Evolutionary conservation across 208 protist species (phyloP).

Genomic region (Leishmania guyanensis): DNA sequence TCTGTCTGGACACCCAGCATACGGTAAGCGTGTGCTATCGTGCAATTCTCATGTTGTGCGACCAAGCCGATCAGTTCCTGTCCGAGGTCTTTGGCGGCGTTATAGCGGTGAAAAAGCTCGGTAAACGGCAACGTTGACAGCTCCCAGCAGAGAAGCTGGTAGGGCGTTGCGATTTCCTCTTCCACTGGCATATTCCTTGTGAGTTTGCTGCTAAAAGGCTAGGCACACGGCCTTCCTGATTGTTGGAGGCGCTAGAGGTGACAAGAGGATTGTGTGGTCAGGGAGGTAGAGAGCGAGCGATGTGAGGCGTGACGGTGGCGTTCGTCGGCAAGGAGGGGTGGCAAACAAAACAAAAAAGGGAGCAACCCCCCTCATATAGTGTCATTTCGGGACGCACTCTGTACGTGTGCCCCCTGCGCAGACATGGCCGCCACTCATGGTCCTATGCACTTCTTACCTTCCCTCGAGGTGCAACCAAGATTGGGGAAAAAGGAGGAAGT

Average conservation of each 20-base stretch:
- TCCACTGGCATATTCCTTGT: neutral
- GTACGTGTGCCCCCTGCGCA: neutral
- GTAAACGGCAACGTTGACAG: constrained; percentile 7
- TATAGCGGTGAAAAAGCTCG: constrained; percentile 47
- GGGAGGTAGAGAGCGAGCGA: neutral
- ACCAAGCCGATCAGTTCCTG: constrained; percentile 34
- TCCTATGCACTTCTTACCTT: neutral
- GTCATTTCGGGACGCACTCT: neutral
- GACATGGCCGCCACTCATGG: neutral
- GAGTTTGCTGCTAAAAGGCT: neutral
- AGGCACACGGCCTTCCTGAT: constrained; percentile 1
- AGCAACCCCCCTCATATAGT: neutral
- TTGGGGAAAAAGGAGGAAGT: neutral
- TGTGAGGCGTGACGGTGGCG: neutral
- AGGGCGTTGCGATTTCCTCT: constrained; percentile 2
- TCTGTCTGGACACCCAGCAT: constrained; percentile 18
- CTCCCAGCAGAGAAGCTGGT: neutral
- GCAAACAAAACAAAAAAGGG: neutral
- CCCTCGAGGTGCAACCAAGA: neutral
- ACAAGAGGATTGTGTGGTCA: neutral
- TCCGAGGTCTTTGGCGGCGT: constrained; percentile 40
- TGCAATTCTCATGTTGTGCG: constrained; percentile 29
- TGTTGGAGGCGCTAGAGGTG: neutral
- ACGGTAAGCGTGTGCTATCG: constrained; percentile 34
- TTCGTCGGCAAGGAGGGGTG: neutral